phyloP scores from a whole-genome alignment of 495 filamentous ascomycete species.

The Aspergillus carlsbadensis region DNA sequence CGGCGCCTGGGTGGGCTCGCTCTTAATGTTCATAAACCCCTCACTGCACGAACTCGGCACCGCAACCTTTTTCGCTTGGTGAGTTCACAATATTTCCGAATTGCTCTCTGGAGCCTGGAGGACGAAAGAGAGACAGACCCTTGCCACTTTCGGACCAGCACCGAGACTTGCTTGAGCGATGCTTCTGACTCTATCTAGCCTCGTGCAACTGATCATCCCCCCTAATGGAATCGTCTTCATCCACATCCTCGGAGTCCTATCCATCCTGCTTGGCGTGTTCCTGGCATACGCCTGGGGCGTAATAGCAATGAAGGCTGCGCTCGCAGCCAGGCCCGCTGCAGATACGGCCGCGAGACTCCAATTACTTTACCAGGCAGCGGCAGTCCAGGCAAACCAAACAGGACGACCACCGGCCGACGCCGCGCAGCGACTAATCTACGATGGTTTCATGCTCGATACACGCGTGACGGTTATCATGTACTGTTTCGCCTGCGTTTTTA shows the following conservation, averaged over 20 bases:
- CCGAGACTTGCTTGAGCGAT: no score
- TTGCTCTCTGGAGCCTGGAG: no score
- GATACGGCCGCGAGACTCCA: conserved; percentile 33
- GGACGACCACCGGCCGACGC: conserved; percentile 33
- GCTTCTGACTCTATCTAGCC: background rate
- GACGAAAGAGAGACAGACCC: no score
- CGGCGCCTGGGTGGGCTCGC: conserved; percentile 41
- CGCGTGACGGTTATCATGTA: conserved; percentile 37
- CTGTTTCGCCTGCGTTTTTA: conserved; percentile 34
- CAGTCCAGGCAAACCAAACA: conserved; percentile 31
- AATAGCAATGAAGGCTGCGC: conserved; percentile 42
- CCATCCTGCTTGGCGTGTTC: conserved; percentile 36
- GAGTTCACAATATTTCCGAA: background rate
- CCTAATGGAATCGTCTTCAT: conserved; percentile 39
- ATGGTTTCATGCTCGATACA: conserved; percentile 43
- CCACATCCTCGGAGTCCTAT: conserved; percentile 33
- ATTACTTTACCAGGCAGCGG: conserved; percentile 32
- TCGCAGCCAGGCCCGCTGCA: conserved; percentile 37
- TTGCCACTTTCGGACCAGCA: no score
- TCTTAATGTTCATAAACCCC: conserved; percentile 43
- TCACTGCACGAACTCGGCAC: conserved; percentile 25
- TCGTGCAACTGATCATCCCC: conserved; percentile 40
- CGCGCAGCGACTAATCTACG: conserved; percentile 28
- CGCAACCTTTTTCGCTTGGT: conserved; percentile 28
- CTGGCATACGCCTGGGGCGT: conserved; percentile 44